These are phyloP conservation scores for Helotiales sp. DNA, from an alignment of 2,329 filamentous ascomycete species.

Conservation along the genomic window DNA sequence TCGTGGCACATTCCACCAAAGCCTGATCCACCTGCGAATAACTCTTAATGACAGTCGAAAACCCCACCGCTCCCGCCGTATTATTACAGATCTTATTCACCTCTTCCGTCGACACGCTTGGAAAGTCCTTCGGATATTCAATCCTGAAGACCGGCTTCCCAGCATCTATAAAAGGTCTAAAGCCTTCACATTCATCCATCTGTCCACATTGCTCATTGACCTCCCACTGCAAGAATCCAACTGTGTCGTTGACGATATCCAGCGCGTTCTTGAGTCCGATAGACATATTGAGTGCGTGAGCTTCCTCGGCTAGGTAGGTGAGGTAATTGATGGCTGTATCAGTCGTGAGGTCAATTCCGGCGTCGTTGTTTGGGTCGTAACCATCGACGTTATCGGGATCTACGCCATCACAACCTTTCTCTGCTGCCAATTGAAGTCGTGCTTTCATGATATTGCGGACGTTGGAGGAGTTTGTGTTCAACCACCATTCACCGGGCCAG, in stretches of 20 bases:
- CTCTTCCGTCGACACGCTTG: not conserved
- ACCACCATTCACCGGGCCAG: constrained; percentile 69
- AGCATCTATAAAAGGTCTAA: constrained; percentile 56
- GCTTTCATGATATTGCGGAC: constrained; percentile 65
- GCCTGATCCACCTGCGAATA: constrained; percentile 17
- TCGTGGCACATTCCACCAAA: no score
- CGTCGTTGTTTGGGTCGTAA: constrained; percentile 64
- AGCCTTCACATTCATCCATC: constrained; percentile 59
- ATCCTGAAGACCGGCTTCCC: constrained; percentile 73
- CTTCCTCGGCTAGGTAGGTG: constrained; percentile 58
- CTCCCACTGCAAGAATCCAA: constrained; percentile 59
- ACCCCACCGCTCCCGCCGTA: constrained; percentile 3
- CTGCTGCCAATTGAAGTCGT: constrained; percentile 57
- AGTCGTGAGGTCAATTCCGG: constrained; percentile 58
- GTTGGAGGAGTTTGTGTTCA: constrained; percentile 55
- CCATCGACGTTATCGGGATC: constrained; percentile 73
- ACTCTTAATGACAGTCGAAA: constrained; percentile 25
- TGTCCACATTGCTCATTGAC: constrained; percentile 71
- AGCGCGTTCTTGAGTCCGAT: constrained; percentile 71
- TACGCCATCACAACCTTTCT: constrained; percentile 67
- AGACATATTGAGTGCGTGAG: constrained; percentile 54
- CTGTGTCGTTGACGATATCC: constrained; percentile 52
- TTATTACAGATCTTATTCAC: constrained; percentile 11
- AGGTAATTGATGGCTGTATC: constrained; percentile 60
- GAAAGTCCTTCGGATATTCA: constrained; percentile 57